A percentile compares a stretch with the other conserved stretches of the same genome.
Evolutionary conservation across 805 yeast genomes (phyloP).

Genomic region (Saccharomyces mikatae): DNA sequence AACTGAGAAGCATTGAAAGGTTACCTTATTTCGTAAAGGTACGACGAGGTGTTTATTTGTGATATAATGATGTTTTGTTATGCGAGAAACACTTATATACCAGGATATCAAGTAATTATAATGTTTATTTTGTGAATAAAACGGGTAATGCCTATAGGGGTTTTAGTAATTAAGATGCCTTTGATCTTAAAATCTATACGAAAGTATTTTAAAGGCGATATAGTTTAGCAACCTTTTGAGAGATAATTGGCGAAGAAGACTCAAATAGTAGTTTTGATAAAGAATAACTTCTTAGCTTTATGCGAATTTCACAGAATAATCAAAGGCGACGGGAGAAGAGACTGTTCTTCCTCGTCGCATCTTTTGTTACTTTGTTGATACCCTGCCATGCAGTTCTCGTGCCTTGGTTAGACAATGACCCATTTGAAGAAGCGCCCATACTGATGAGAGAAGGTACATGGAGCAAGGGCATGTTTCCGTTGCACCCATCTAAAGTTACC

Average conservation of each 20-base stretch:
- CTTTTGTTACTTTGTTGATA: neutral
- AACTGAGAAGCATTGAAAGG: neutral
- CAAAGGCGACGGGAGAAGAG: neutral
- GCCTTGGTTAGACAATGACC: conserved; percentile 16
- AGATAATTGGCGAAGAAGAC: neutral
- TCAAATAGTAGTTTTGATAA: neutral
- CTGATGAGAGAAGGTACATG: neutral
- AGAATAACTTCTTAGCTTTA: neutral
- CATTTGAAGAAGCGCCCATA: conserved; percentile 7
- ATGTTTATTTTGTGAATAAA: neutral
- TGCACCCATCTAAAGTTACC: conserved; percentile 13
- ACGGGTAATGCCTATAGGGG: neutral
- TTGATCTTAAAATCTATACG: neutral
- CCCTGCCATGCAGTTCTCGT: conserved; percentile 5
- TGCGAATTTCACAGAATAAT: neutral
- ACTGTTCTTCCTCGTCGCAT: neutral
- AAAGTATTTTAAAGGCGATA: neutral
- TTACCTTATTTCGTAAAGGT: neutral
- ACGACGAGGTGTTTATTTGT: neutral
- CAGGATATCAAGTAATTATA: neutral
- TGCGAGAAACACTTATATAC: neutral
- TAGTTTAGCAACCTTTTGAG: neutral
- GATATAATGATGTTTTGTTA: neutral
- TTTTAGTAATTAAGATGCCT: neutral
- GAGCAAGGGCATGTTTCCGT: conserved; percentile 1